phyloP scores from a whole-genome alignment of 2,329 filamentous ascomycete species.

The Sporothrix pallida region DNA sequence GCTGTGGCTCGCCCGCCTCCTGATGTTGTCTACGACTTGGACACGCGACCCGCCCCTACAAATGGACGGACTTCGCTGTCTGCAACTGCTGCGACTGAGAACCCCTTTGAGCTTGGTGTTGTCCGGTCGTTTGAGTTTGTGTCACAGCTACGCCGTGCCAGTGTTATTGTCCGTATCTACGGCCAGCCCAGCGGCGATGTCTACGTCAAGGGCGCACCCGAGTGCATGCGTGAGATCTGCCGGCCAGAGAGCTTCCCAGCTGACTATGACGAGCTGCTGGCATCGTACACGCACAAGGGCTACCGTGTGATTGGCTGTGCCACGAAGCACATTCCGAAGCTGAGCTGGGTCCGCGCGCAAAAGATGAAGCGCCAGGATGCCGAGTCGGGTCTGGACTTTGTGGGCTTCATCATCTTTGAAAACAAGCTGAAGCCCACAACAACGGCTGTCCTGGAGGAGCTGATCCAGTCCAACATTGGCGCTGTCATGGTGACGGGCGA shows the following conservation, averaged over 20 bases:
- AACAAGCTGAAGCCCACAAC: conserved; percentile 96
- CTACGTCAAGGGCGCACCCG: conserved; percentile 95
- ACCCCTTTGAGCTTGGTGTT: conserved; percentile 82
- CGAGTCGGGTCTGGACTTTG: conserved; percentile 82
- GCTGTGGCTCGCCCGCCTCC: conserved; percentile 84
- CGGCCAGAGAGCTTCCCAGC: conserved; percentile 79
- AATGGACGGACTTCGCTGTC: neutral
- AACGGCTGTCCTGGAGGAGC: conserved; percentile 77
- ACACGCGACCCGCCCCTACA: conserved; percentile 31
- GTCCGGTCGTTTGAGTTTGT: conserved; percentile 93
- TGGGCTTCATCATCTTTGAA: conserved; percentile 97
- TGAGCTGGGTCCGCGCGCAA: conserved; percentile 93
- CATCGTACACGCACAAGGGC: conserved; percentile 91
- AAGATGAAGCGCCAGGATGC: conserved; percentile 89
- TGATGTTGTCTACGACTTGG: conserved; percentile 40
- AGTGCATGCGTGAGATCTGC: conserved; percentile 96
- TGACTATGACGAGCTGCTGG: conserved; percentile 88
- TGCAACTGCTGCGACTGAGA: conserved; percentile 41
- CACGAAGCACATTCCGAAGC: conserved; percentile 81
- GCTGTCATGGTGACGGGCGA: conserved; percentile 97
- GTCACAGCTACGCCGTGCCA: conserved; percentile 87
- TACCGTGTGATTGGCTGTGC: conserved; percentile 97
- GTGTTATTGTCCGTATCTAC: conserved; percentile 89
- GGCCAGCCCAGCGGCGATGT: conserved; percentile 83
- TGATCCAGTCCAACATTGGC: conserved; percentile 81